Evolutionary conservation across 2,329 filamentous ascomycete genomes (phyloP).

Genomic region (Arthrobotrys pseudoclavata): DNA sequence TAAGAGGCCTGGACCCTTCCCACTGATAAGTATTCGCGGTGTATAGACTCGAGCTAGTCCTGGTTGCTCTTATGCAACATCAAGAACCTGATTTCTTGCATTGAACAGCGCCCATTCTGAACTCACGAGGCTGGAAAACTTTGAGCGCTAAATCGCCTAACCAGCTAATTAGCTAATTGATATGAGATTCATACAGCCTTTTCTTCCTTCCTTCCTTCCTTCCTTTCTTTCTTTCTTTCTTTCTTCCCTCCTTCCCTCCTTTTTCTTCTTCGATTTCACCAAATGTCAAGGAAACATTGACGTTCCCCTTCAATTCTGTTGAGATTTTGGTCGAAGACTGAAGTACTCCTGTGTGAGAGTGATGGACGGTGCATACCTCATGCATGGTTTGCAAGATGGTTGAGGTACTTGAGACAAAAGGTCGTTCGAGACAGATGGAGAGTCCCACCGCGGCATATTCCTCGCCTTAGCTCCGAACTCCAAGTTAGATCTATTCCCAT

Average conservation of each 20-base stretch:
- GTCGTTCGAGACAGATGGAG: constrained; percentile 4
- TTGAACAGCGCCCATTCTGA: background rate
- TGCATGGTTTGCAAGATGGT: constrained; percentile 41
- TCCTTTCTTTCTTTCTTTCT: background rate
- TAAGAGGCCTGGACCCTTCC: background rate
- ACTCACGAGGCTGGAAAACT: background rate
- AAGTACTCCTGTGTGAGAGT: constrained; percentile 25
- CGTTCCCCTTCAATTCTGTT: background rate
- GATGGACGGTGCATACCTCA: constrained; percentile 32
- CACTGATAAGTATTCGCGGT: background rate
- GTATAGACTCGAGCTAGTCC: background rate
- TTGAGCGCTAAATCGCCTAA: constrained; percentile 28
- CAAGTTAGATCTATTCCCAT: background rate
- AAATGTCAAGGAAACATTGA: background rate
- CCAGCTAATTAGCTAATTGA: background rate
- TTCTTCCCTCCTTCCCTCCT: no score
- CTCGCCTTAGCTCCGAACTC: constrained; percentile 1
- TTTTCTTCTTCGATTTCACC: background rate
- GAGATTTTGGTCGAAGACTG: background rate
- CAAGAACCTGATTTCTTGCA: constrained; percentile 4
- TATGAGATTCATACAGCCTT: background rate
- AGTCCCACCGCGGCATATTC: constrained; percentile 46
- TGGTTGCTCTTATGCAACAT: constrained; percentile 2
- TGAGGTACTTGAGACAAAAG: constrained; percentile 1
- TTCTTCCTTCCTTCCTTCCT: background rate